phyloP scores from a whole-genome alignment of 768 basidiomycete species.

The Auricularia sp. region DNA sequence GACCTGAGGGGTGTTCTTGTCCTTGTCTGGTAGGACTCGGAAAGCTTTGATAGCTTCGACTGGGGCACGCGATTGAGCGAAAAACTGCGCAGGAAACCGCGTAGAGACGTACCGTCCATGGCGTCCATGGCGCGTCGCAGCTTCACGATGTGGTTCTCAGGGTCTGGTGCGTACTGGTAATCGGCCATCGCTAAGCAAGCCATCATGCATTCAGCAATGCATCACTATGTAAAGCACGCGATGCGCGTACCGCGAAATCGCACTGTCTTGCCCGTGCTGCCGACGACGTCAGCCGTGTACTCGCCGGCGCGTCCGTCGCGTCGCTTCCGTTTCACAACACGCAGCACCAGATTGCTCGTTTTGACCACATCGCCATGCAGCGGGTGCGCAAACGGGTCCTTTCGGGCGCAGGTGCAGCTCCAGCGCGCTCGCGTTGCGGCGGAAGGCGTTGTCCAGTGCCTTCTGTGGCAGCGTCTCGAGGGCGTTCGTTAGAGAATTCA shows the following conservation, averaged over 20 bases:
- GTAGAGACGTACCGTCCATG: constrained; percentile 59
- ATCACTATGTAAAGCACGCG: not conserved
- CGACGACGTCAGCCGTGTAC: constrained; percentile 64
- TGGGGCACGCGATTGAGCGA: constrained; percentile 20
- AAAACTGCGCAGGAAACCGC: not conserved
- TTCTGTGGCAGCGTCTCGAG: constrained; percentile 55
- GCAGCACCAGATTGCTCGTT: constrained; percentile 76
- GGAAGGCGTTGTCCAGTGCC: constrained; percentile 68
- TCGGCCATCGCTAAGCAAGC: constrained; percentile 72
- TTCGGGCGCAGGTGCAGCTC: constrained; percentile 69
- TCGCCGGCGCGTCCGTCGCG: constrained; percentile 44
- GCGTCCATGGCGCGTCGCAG: constrained; percentile 64
- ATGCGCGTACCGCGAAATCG: constrained; percentile 73
- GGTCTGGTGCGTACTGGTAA: constrained; percentile 76
- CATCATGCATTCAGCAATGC: not conserved
- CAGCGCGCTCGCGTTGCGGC: constrained; percentile 45
- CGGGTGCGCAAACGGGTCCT: constrained; percentile 73
- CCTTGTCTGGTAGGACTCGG: constrained; percentile 53
- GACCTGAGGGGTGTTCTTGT: constrained; percentile 13
- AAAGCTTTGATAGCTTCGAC: constrained; percentile 70
- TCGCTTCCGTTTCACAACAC: constrained; percentile 64
- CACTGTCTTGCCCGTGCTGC: constrained; percentile 69
- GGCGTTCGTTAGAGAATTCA: constrained; percentile 48
- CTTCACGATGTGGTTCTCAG: constrained; percentile 56
- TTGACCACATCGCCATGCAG: constrained; percentile 68